Conservation (phyloP, 2,329 filamentous ascomycete species). For the Coniochaeta hoffmannii region DNA sequence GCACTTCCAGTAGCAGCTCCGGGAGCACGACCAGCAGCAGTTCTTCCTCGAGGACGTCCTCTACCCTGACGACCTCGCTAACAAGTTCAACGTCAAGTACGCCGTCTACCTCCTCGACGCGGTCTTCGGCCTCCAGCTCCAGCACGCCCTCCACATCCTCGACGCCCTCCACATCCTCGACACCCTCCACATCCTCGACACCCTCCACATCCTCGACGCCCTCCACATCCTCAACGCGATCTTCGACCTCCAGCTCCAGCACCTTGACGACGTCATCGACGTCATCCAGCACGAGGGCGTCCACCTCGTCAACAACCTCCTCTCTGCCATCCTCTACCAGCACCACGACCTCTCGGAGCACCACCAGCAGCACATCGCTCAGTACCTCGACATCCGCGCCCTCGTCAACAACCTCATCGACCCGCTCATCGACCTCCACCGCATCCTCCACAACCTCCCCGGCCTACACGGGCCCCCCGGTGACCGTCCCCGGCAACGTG, state of each 20-base stretch:
- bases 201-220: too few relatives aligned
- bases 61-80: too few relatives aligned
- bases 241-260: background rate
- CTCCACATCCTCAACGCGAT: background rate
- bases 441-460: background rate
- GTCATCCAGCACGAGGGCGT: background rate
- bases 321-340: background rate
- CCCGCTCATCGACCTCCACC: background rate
- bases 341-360: background rate
- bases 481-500: background rate
- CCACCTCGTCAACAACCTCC: background rate
- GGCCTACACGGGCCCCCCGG: slow-evolving; percentile 3
- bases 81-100: too few relatives aligned
- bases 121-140: too few relatives aligned
- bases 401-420: background rate
- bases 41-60: too few relatives aligned
- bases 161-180: too few relatives aligned
- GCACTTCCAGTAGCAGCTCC: background rate
- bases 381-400: background rate
- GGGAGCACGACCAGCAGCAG: too few relatives aligned
- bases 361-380: background rate
- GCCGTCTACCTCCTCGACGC: too few relatives aligned
- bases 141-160: too few relatives aligned
- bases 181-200: too few relatives aligned
- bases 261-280: background rate